These are phyloP conservation scores for Termitomyces bulborhizus DNA, from an alignment of 768 basidiomycete genomes.

Conservation along the genomic window DNA sequence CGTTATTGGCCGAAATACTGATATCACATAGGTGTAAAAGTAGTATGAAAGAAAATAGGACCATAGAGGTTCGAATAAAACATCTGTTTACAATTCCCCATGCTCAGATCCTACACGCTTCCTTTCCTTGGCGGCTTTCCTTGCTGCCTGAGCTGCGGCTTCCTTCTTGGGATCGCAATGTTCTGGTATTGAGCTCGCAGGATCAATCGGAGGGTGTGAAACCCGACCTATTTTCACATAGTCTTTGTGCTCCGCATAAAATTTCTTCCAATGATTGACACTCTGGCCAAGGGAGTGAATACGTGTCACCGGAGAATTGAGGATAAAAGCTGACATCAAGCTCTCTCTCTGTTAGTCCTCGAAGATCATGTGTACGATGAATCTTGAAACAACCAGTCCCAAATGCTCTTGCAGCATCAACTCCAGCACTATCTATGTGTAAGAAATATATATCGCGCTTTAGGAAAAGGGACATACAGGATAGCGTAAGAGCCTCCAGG, in stretches of 20 bases:
- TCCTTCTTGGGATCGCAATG: constrained; percentile 67
- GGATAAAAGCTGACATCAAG: constrained; percentile 44
- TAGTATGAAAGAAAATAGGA: not conserved
- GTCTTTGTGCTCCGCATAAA: constrained; percentile 76
- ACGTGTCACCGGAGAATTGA: not conserved
- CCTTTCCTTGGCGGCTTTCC: constrained; percentile 16
- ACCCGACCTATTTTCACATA: constrained; percentile 79
- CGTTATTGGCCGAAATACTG: no score
- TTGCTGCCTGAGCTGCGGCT: constrained; percentile 24
- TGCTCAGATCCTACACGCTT: constrained; percentile 21
- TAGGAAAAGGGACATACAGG: constrained; percentile 38
- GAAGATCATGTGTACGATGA: constrained; percentile 87
- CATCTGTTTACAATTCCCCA: constrained; percentile 27
- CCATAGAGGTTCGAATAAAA: no score
- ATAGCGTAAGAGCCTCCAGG: constrained; percentile 81
- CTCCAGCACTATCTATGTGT: constrained; percentile 51
- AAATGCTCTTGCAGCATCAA: constrained; percentile 89
- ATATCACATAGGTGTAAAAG: not conserved
- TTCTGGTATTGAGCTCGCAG: constrained; percentile 62
- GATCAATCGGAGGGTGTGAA: constrained; percentile 71
- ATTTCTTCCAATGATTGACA: constrained; percentile 83
- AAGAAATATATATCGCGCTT: constrained; percentile 11
- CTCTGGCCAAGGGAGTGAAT: constrained; percentile 36
- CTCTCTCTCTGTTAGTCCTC: constrained; percentile 72
- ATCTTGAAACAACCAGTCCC: constrained; percentile 90